Evolutionary conservation across 148 eudicot species (phyloP).

Genomic region (Beta vulgaris): DNA sequence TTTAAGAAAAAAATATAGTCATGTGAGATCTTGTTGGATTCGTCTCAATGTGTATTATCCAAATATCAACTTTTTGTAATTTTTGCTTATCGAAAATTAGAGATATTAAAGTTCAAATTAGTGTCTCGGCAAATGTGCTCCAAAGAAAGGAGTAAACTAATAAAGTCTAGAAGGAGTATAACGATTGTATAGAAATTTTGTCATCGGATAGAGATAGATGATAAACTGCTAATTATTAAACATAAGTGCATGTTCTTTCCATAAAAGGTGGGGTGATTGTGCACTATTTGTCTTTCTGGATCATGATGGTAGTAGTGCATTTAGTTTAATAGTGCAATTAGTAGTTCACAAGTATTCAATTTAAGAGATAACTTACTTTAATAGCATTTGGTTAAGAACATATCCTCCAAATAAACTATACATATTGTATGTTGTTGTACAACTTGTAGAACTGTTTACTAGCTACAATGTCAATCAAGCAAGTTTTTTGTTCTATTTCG

Average conservation of each 20-base stretch:
- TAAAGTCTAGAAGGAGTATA: too few species aligned
- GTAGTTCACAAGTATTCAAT: neutral
- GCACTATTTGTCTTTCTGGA: slow-evolving; percentile 15
- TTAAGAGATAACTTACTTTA: slow-evolving; percentile 15
- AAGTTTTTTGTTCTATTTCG: too few species aligned
- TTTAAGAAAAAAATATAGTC: too few species aligned
- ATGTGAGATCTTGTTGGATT: too few species aligned
- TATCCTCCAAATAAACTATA: neutral
- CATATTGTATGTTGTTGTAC: neutral
- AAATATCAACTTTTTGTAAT: too few species aligned
- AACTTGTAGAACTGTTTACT: neutral
- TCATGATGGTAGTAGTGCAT: slow-evolving; percentile 13
- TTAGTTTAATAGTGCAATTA: neutral
- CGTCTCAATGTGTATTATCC: too few species aligned
- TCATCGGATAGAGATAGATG: too few species aligned
- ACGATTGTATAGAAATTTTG: too few species aligned
- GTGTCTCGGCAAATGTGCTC: too few species aligned
- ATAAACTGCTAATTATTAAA: neutral
- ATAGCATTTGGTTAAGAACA: neutral
- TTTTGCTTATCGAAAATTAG: too few species aligned
- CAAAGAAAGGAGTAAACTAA: too few species aligned
- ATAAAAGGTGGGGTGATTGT: neutral
- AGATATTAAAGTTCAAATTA: too few species aligned
- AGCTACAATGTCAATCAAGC: neutral
- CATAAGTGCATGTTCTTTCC: slow-evolving; percentile 15